phyloP scores from a whole-genome alignment of 345 rosid genomes.

The Clarkia xantiana region DNA sequence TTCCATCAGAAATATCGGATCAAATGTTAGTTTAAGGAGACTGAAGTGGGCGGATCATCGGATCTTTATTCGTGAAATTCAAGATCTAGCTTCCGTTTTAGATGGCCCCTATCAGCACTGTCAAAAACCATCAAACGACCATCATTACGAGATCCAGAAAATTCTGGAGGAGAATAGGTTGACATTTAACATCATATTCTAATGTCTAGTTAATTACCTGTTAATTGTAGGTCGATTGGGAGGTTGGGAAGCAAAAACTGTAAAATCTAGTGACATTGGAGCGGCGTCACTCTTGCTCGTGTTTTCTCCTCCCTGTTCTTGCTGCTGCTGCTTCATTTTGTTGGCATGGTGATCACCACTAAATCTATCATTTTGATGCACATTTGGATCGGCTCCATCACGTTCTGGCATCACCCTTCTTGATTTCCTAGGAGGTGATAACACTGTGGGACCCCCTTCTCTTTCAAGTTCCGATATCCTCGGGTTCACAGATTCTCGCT shows the following conservation, averaged over 20 bases:
- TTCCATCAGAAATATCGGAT: no score
- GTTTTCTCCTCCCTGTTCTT: conserved; percentile 21
- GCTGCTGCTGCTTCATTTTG: conserved; percentile 14
- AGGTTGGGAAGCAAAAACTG: conserved; percentile 55
- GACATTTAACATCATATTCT: no score
- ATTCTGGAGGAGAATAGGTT: no score
- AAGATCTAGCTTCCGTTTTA: conserved; percentile 87
- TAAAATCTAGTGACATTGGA: conserved; percentile 78
- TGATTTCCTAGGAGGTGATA: conserved; percentile 63
- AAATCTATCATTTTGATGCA: conserved; percentile 25
- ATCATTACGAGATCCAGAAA: no score
- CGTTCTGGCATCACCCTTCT: conserved; percentile 69
- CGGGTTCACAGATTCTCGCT: conserved; percentile 22
- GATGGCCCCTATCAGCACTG: conserved; percentile 87
- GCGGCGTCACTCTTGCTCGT: conserved; percentile 40
- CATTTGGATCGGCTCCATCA: conserved; percentile 24
- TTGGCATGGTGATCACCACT: conserved; percentile 14
- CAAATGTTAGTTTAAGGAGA: no score
- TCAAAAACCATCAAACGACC: background rate
- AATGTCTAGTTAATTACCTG: conserved; percentile 31
- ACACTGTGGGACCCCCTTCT: conserved; percentile 34
- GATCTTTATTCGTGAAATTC: conserved; percentile 33
- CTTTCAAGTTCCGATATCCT: conserved; percentile 28
- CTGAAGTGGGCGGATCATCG: no score
- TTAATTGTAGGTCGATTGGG: conserved; percentile 69